Base-by-base conservation (phyloP, 2,329 filamentous ascomycete species). In the Diaporthe caulivora region DNA sequence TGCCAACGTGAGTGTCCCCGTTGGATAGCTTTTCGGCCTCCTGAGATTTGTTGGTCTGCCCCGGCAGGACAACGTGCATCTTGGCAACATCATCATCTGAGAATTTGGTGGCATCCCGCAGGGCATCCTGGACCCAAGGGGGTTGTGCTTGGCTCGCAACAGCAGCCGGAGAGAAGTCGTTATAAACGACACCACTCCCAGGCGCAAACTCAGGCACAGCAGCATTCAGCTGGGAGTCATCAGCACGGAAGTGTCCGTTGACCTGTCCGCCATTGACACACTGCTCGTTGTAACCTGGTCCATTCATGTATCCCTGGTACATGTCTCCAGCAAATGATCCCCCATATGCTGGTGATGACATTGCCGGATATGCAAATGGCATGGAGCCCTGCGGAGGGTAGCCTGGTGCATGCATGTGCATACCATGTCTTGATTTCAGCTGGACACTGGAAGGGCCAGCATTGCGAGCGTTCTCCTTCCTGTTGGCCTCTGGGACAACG, bases 391-490 rank as follows among this genome's bases (percentile, higher is more conserved):
- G 72, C 29, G 72, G 72, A 11, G 60, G 70, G 34, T 68, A 75
- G 47, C 26, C 62, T 7, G 49, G 29, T 78, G 34, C 79, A 70
- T 77, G 82, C 76, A 80, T 76, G 17, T 74, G 77, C 24, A 76
- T 74, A 37, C 73, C 78, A 73, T 78, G 77, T 51, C 75, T 65
- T 58, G 77, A 76, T 73, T 78, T 78, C 57, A 80, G 79, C 69
- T 78, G 80, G 74, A 79, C 82, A 53, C 82, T 85, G 55, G 82
- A 80, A 40, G 89, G 89, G 4, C 95, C 95, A 24, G 93, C 89
- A 78, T 93, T 93, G 80, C 93, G 94, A 51, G 94, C 94, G 26
- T 90, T 88, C 54, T 91, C 87, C 77, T 95, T 91, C 75, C 96
- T 92, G 75, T 94, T 90, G 17, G 92, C 88, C 79, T 92, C 87